Evolutionary conservation across 768 basidiomycete species (phyloP).

Genomic region (Favolaschia claudopus): DNA sequence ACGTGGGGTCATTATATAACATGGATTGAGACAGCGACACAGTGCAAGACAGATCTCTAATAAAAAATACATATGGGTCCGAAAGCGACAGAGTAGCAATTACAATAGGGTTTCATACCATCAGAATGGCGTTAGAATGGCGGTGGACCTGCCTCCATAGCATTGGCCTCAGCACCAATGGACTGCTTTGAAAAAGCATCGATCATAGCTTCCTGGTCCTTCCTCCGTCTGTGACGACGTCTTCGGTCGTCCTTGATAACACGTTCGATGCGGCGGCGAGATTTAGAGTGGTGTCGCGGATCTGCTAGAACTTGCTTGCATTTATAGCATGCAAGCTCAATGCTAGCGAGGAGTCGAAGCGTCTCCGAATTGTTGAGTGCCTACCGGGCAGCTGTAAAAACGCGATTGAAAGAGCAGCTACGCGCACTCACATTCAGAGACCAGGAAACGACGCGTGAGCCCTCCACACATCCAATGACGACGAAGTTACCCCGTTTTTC

Average conservation of each 20-base stretch:
- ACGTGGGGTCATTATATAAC: conserved; percentile 4
- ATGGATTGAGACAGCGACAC: conserved; percentile 8
- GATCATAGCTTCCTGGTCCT: conserved; percentile 84
- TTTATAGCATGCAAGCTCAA: conserved; percentile 84
- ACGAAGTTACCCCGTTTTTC: conserved; percentile 91
- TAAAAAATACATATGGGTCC: conserved; percentile 28
- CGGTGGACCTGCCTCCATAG: conserved; percentile 34
- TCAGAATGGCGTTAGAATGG: conserved; percentile 25
- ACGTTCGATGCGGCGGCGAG: conserved; percentile 76
- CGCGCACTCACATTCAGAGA: conserved; percentile 72
- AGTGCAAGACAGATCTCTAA: conserved; percentile 21
- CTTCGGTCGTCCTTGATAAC: conserved; percentile 88
- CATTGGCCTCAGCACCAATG: conserved; percentile 41
- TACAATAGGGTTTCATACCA: conserved; percentile 10
- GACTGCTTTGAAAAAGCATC: conserved; percentile 76
- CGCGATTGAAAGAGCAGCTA: neutral
- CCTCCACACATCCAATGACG: conserved; percentile 78
- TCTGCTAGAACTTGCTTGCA: conserved; percentile 74
- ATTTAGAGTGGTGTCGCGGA: conserved; percentile 69
- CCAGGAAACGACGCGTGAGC: conserved; percentile 80
- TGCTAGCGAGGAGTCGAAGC: conserved; percentile 79
- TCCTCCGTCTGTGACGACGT: conserved; percentile 80
- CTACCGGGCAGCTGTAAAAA: conserved; percentile 44
- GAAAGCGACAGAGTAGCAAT: conserved; percentile 19
- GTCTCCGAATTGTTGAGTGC: conserved; percentile 87